Conservation (phyloP, 805 yeast genomes). For the Candida ortonii region DNA sequence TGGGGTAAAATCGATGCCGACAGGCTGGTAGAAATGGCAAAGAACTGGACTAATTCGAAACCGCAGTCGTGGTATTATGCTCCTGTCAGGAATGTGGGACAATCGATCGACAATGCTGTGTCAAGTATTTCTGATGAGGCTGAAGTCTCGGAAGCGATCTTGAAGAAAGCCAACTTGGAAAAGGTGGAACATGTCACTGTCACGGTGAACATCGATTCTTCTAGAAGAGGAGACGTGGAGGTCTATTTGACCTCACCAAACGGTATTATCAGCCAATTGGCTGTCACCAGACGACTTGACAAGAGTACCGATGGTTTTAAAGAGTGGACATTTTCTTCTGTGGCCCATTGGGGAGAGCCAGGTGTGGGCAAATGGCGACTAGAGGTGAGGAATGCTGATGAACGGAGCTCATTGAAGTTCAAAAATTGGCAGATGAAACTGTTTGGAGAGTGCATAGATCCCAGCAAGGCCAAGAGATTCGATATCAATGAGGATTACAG, state of each 20-base stretch:
- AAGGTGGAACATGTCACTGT: slow-evolving; percentile 84
- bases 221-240: slow-evolving; percentile 65
- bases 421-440: slow-evolving; percentile 72
- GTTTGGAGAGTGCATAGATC: slow-evolving; percentile 78
- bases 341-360: slow-evolving; percentile 94
- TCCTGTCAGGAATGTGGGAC: slow-evolving; percentile 37
- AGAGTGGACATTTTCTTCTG: slow-evolving; percentile 92
- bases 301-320: slow-evolving; percentile 53
- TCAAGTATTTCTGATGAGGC: slow-evolving; percentile 36
- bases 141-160: slow-evolving; percentile 44
- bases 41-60: slow-evolving; percentile 73
- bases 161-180: slow-evolving; percentile 59
- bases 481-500: slow-evolving; percentile 49
- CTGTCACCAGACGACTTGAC: slow-evolving; percentile 64
- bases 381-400: slow-evolving; percentile 50
- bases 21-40: slow-evolving; percentile 66
- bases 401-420: slow-evolving; percentile 40
- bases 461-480: slow-evolving; percentile 55
- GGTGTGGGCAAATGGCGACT: slow-evolving; percentile 84
- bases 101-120: slow-evolving; percentile 20
- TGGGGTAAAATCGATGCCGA: slow-evolving; percentile 90
- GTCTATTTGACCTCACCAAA: slow-evolving; percentile 69
- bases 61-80: slow-evolving; percentile 83
- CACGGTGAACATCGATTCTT: slow-evolving; percentile 64
- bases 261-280: slow-evolving; percentile 73